These are phyloP conservation scores for Chaetomium olivaceum DNA, from an alignment of 2,329 filamentous ascomycete genomes.

Conservation along the genomic window DNA sequence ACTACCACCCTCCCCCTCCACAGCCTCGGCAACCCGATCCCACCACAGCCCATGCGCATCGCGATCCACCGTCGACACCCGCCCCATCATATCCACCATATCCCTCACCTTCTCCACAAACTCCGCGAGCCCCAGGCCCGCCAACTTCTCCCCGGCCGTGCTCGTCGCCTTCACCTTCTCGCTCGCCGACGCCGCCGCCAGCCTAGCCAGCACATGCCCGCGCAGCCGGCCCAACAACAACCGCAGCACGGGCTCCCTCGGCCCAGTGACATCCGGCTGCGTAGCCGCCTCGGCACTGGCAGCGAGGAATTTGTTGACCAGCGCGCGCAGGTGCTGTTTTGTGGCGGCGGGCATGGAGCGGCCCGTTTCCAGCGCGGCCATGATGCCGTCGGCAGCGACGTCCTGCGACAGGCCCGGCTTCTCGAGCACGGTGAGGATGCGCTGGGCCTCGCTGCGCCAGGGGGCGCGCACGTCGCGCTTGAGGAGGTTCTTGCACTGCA, in stretches of 20 bases:
- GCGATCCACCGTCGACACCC: conserved; percentile 66
- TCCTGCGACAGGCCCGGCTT: conserved; percentile 49
- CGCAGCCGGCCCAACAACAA: conserved; percentile 68
- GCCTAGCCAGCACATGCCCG: conserved; percentile 63
- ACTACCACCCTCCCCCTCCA: conserved; percentile 45
- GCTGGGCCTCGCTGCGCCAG: conserved; percentile 73
- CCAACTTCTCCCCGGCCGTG: conserved; percentile 68
- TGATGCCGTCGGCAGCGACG: conserved; percentile 59
- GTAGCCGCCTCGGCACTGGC: conserved; percentile 51
- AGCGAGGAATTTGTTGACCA: conserved; percentile 58
- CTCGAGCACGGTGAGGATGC: conserved; percentile 70
- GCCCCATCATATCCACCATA: conserved; percentile 67
- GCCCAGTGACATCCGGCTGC: conserved; percentile 38
- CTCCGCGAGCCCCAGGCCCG: conserved; percentile 69
- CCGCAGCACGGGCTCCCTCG: conserved; percentile 60
- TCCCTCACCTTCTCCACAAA: conserved; percentile 69
- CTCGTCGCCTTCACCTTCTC: conserved; percentile 71
- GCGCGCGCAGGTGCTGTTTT: conserved; percentile 57
- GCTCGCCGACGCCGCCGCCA: conserved; percentile 65
- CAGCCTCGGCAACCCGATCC: conserved; percentile 62
- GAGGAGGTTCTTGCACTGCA: conserved; percentile 80
- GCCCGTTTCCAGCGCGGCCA: conserved; percentile 63
- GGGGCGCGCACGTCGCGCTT: conserved; percentile 76
- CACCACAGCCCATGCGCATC: conserved; percentile 70
- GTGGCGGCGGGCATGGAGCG: conserved; percentile 66